Base-by-base conservation (phyloP, 192 early-diverging fungal genomes). In the Backusella mclennaniae region DNA sequence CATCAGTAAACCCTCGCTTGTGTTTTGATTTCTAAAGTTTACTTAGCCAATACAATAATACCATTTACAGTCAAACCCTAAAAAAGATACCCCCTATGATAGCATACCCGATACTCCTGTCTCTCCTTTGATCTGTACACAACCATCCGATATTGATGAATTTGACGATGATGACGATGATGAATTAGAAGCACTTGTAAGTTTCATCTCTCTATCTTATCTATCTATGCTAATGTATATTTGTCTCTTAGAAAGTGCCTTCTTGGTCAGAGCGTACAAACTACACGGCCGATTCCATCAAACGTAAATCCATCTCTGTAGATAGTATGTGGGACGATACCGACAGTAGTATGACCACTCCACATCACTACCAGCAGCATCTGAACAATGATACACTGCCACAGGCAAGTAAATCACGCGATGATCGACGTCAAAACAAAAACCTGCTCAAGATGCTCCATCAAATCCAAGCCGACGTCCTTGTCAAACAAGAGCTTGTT, bases 401-500 rank as follows among this genome's bases (percentile, higher is more conserved):
- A 14, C 21, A 41, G 4, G 14, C 41, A 1, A 49, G 56, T 14
- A 63, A 63, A 63, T 63, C 56, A 26, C 21, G 23, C 21, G 56
- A 63, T 63, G 56, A 63, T 15, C 52, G 44, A 19, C 72, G 53
- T 42, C 52, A 53, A 52, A 77, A 21, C 38, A 78, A 70, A 71
- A 69, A 67, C 36, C 49, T 79, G 5, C 41, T 79, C 9, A 82
- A 78, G 19, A 87, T 86, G 87, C 71, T 90, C 39, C 84, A 86
- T 68, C 85, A 89, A 56, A 85, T 87, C 21, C 89, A 90, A 77
- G 82, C 84, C 1, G 89, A 88, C 41, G 68, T 88, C 5, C 73
- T 80, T 0, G 80, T 85, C 23, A 90, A 90, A 71, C 82, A 87
- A 67, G 87, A 89, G 71, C 75, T 90, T 8, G 87, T 90, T 0